Evolutionary conservation across 345 rosid genomes (phyloP).

Genomic region (Boechera retrofracta): DNA sequence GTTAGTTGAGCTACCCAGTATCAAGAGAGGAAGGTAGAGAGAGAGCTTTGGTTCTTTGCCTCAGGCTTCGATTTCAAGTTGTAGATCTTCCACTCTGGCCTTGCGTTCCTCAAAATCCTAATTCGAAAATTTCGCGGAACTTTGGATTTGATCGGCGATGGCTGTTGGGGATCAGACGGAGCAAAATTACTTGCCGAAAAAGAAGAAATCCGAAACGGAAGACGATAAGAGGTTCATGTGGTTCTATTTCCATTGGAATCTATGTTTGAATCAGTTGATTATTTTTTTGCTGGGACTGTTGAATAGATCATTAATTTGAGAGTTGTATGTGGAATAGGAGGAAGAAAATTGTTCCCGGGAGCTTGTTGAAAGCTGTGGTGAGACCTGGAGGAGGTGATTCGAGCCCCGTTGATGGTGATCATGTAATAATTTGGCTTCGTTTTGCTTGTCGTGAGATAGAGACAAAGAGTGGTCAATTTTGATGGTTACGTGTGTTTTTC

Average conservation of each 20-base stretch:
- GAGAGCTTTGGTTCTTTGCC: slow-evolving; percentile 16
- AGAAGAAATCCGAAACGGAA: slow-evolving; percentile 49
- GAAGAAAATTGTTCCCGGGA: slow-evolving; percentile 84
- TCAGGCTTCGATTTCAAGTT: slow-evolving; percentile 22
- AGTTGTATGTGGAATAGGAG: slow-evolving; percentile 56
- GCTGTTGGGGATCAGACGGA: slow-evolving; percentile 32
- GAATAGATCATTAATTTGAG: slow-evolving; percentile 10
- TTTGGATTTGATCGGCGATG: slow-evolving; percentile 35
- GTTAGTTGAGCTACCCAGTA: slow-evolving; percentile 39
- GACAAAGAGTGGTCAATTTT: slow-evolving; percentile 2
- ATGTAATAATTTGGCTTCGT: slow-evolving; percentile 53
- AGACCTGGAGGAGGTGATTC: slow-evolving; percentile 92
- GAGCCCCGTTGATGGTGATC: slow-evolving; percentile 87
- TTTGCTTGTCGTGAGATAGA: slow-evolving; percentile 7
- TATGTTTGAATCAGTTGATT: background rate
- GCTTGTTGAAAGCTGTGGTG: slow-evolving; percentile 87
- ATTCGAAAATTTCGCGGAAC: background rate
- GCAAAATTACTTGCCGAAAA: slow-evolving; percentile 39
- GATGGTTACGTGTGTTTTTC: slow-evolving; percentile 7
- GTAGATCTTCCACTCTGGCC: slow-evolving; percentile 5
- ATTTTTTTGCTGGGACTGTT: background rate
- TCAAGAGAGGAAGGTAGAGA: slow-evolving; percentile 10
- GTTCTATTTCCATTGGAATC: background rate
- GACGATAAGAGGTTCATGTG: slow-evolving; percentile 42
- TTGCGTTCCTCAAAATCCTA: background rate